Evolutionary conservation across 257 asterid species (phyloP), one percentile per base, ranked within the genome.

Genomic region (Sherardia arvensis): DNA sequence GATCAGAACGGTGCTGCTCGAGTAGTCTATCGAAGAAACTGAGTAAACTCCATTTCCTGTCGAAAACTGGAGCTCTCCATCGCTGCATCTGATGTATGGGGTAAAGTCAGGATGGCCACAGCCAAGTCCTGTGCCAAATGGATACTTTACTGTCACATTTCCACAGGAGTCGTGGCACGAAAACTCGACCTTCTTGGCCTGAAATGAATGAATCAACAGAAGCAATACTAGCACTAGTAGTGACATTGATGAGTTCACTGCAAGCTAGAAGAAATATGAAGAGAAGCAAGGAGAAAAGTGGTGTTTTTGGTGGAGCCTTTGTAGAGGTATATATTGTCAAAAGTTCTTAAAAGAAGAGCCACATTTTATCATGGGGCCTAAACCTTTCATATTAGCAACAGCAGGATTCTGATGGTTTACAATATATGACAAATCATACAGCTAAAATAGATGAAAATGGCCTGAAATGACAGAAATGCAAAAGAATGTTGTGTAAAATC

Each of bases 31-130:
- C 8, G 91, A 75, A 26, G 89, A 77, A 0, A 82, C 43, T 0
- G 76, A 62, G 81, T 82, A 84, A 67, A 67, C 61, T 66, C 77
- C 83, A 17, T 79, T 51, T 61, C 76, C 78, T 14, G 84, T 75
- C 27, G 89, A 71, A 67, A 82, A 76, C 34, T 71, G 79, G 1
- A 82, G 82, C 18, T 67, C 32, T 20, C 74, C 80, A 21, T 71
- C 36, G 56, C 53, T 51, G 66, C 89, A 86, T 22, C 59, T 71
- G 8, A 82, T 54, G 74, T 79, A 72, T 59, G 78, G 74, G 48
- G 91, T 68, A 66, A 86, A 86, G 55, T 56, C 65, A 29, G 91
- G 88, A 51, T 77, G 81, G 4, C 95, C 95, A 66, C 95, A 86
- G 17, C 91, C 95, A 53, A 55, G 70, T 36, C 77, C 74, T 2